These are phyloP conservation scores for Physcomitrium patens DNA, from an alignment of 225 moss, liverwort and hornwort species.

Conservation along the genomic window DNA sequence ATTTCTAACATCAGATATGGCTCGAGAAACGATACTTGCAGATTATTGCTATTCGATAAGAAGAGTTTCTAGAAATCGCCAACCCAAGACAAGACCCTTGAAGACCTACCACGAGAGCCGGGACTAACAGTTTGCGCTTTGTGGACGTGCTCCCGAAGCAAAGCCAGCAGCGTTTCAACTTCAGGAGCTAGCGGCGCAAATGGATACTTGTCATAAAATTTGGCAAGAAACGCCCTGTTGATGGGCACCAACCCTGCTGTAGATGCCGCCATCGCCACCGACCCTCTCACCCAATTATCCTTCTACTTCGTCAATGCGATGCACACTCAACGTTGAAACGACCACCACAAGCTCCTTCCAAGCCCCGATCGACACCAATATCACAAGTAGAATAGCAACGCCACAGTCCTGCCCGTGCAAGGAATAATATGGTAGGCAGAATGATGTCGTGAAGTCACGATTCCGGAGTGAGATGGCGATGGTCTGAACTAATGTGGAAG, in stretches of 20 bases:
- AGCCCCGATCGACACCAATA: neutral
- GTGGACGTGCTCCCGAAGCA: constrained; percentile 31
- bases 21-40: neutral
- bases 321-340: neutral
- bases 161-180: constrained; percentile 35
- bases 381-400: neutral
- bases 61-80: neutral
- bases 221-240: constrained; percentile 57
- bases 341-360: neutral
- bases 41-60: neutral
- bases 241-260: constrained; percentile 63
- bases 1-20: neutral
- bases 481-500: neutral
- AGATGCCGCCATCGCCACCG: constrained; percentile 43
- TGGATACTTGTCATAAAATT: constrained; percentile 66
- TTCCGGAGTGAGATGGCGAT: too few species aligned
- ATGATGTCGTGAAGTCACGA: too few species aligned
- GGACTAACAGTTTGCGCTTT: constrained; percentile 28
- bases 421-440: too few species aligned
- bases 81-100: neutral
- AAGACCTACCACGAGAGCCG: constrained; percentile 42
- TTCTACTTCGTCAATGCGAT: neutral
- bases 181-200: constrained; percentile 44
- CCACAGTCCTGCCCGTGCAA: too few species aligned
- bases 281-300: neutral